phyloP scores from a whole-genome alignment of 768 basidiomycete genomes.

The Lentinula lateritia region DNA sequence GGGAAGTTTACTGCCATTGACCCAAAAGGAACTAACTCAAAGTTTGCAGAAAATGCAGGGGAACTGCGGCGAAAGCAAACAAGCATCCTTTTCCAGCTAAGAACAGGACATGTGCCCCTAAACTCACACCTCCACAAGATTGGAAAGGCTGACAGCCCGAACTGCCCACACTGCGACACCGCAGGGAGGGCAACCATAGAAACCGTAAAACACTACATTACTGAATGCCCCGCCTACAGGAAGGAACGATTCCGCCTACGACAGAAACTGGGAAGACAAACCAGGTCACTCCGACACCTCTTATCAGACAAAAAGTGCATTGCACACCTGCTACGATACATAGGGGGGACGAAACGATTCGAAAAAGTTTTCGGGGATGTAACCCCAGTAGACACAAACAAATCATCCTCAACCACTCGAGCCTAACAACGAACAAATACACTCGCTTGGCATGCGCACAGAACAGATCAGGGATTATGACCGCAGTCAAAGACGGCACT shows the following conservation, averaged over 20 bases:
- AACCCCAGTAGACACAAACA: too few species aligned
- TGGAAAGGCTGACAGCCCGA: constrained; percentile 7
- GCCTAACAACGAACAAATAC: background rate
- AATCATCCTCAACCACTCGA: background rate
- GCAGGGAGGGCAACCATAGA: background rate
- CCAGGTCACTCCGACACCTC: background rate
- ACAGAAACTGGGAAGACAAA: background rate
- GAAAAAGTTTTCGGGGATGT: background rate
- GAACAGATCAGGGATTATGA: background rate
- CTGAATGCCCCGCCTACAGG: background rate
- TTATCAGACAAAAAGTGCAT: background rate
- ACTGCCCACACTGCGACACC: constrained; percentile 10
- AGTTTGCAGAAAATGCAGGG: background rate
- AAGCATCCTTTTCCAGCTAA: constrained; percentile 21
- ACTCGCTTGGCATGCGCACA: background rate
- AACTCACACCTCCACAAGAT: constrained; percentile 20
- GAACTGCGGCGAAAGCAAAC: constrained; percentile 9
- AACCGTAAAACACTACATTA: background rate
- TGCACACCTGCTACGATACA: background rate
- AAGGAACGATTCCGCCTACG: background rate
- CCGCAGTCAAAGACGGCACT: too few species aligned
- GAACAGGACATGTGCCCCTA: constrained; percentile 22
- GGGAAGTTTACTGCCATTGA: background rate
- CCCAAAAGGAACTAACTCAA: background rate
- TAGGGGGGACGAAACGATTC: background rate